phyloP scores from a whole-genome alignment of 2,329 filamentous ascomycete species.

The Didymella sp. region DNA sequence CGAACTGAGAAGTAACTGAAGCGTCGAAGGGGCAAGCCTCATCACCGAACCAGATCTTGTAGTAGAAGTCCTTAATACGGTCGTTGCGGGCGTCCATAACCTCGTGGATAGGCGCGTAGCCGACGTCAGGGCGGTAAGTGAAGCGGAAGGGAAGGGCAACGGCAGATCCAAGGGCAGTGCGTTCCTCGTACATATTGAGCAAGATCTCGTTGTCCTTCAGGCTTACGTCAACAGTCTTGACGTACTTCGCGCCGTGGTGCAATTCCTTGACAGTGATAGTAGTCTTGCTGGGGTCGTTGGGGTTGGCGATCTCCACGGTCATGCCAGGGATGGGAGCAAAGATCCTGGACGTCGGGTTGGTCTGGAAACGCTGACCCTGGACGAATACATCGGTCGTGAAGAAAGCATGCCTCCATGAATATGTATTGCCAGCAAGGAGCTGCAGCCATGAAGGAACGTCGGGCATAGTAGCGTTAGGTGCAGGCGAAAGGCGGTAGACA shows the following conservation, averaged over 20 bases:
- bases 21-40: constrained; percentile 84
- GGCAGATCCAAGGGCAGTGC: constrained; percentile 81
- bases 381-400: constrained; percentile 93
- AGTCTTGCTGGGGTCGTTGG: constrained; percentile 82
- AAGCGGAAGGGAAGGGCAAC: constrained; percentile 87
- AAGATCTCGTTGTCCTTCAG: constrained; percentile 80
- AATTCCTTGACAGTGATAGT: constrained; percentile 88
- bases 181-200: constrained; percentile 91
- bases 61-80: constrained; percentile 99
- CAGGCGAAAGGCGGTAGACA: constrained; percentile 81
- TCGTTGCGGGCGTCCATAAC: constrained; percentile 97
- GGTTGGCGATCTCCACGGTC: constrained; percentile 84
- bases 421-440: constrained; percentile 81
- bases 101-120: constrained; percentile 96
- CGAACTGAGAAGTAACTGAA: constrained; percentile 84
- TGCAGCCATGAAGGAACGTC: constrained; percentile 84
- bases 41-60: constrained; percentile 94
- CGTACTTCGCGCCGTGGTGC: constrained; percentile 81
- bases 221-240: constrained; percentile 87
- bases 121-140: constrained; percentile 91
- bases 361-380: constrained; percentile 96
- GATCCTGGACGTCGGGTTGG: constrained; percentile 91
- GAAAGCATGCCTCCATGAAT: constrained; percentile 94
- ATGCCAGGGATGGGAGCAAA: constrained; percentile 86
- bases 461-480: constrained; percentile 76